These are phyloP conservation scores for Malus hybrid DNA, from an alignment of 331 rosid species.

Conservation along the genomic window DNA sequence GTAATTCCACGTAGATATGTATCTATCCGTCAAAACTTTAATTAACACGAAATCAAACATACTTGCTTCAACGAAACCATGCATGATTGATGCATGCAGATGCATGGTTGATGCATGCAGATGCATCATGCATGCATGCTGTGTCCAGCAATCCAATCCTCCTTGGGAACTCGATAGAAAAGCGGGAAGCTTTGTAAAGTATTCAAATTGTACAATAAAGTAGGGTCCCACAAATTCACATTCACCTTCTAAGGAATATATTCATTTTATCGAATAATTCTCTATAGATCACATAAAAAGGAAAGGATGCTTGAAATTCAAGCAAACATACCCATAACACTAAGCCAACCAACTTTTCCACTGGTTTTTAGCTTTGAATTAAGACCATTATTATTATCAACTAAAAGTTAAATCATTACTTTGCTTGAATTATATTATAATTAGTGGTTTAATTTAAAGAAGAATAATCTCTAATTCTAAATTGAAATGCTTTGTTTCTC, in stretches of 20 bases:
- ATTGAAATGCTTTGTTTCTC: slow-evolving; percentile 2
- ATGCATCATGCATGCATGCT: neutral
- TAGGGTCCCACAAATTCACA: slow-evolving; percentile 59
- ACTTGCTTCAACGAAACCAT: neutral
- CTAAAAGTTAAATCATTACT: slow-evolving; percentile 56
- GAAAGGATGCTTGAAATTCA: slow-evolving; percentile 77
- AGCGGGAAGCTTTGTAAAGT: slow-evolving; percentile 31
- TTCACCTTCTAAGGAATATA: slow-evolving; percentile 65
- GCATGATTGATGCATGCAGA: neutral
- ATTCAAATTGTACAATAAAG: slow-evolving; percentile 40
- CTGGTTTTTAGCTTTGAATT: slow-evolving; percentile 30
- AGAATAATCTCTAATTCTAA: slow-evolving; percentile 21
- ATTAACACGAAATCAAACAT: no score
- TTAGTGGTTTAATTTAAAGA: slow-evolving; percentile 14
- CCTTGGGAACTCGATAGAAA: slow-evolving; percentile 8
- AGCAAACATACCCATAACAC: slow-evolving; percentile 79
- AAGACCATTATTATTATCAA: slow-evolving; percentile 13
- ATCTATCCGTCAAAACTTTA: no score
- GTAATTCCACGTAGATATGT: no score
- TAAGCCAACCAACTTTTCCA: slow-evolving; percentile 58
- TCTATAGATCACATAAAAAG: slow-evolving; percentile 51
- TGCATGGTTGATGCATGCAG: neutral
- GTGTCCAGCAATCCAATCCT: neutral
- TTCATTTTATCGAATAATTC: slow-evolving; percentile 80
- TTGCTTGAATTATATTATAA: slow-evolving; percentile 52